Percentiles rank a stretch among this genome's conserved stretches.
These are phyloP conservation scores for Plantago coronopus DNA, from an alignment of 305 asterid genomes.

Conservation along the genomic window DNA sequence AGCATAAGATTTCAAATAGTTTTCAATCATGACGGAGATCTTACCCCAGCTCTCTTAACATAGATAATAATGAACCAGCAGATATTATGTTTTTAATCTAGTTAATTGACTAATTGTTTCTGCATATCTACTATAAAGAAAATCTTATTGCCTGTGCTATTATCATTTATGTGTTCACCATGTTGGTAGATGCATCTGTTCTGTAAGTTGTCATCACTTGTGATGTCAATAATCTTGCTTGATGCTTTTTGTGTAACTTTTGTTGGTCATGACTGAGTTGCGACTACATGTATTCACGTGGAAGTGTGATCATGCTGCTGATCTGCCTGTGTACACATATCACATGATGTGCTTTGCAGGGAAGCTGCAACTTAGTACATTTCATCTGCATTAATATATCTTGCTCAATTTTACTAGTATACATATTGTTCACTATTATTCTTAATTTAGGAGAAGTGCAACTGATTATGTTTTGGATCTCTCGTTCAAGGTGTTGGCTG, in stretches of 20 bases:
- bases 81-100: too few relatives aligned
- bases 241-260: background rate
- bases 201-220: background rate
- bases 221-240: background rate
- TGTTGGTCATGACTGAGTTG: background rate
- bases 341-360: background rate
- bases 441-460: constrained; percentile 1
- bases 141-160: too few relatives aligned
- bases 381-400: constrained; percentile 2
- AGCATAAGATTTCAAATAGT: too few relatives aligned
- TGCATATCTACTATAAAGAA: too few relatives aligned
- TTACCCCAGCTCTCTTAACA: too few relatives aligned
- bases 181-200: constrained; percentile 1
- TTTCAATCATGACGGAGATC: too few relatives aligned
- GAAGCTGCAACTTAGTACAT: background rate
- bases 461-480: constrained; percentile 13
- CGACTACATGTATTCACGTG: background rate
- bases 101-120: too few relatives aligned
- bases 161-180: background rate
- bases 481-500: constrained; percentile 31
- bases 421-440: constrained; percentile 12
- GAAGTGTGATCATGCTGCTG: background rate
- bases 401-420: constrained; percentile 1
- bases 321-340: too few relatives aligned
- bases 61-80: too few relatives aligned